phyloP scores from a whole-genome alignment of 495 filamentous ascomycete species.

The Podospora pseudocomata region DNA sequence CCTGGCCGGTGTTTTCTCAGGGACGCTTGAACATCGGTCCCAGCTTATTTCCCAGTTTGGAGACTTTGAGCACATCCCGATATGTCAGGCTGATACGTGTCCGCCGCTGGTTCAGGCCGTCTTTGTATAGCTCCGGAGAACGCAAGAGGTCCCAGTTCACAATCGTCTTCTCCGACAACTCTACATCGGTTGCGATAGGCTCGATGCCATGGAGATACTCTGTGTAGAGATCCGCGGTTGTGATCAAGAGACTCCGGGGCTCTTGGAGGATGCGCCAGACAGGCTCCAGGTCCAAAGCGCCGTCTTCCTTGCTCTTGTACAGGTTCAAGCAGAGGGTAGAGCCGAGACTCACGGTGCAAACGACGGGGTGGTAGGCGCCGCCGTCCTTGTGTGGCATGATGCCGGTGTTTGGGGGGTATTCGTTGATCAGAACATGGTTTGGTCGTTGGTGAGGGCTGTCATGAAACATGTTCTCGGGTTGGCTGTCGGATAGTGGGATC shows the following conservation, averaged over 20 bases:
- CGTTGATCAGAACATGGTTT: conserved; percentile 93
- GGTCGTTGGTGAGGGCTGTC: conserved; percentile 68
- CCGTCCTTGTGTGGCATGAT: conserved; percentile 98
- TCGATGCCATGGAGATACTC: conserved; percentile 75
- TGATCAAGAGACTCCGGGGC: conserved; percentile 75
- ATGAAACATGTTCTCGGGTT: conserved; percentile 54
- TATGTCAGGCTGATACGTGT: conserved; percentile 86
- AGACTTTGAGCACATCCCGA: conserved; percentile 86
- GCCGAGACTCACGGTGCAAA: conserved; percentile 85
- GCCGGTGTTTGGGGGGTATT: conserved; percentile 82
- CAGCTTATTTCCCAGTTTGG: conserved; percentile 65
- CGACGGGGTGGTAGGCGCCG: conserved; percentile 75
- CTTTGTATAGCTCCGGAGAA: conserved; percentile 51
- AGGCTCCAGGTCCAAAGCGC: conserved; percentile 43
- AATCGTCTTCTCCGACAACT: conserved; percentile 59
- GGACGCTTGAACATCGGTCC: conserved; percentile 49
- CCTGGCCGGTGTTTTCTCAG: not conserved
- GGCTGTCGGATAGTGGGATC: conserved; percentile 36
- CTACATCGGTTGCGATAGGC: conserved; percentile 55
- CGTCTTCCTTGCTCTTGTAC: conserved; percentile 59
- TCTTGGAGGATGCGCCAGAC: conserved; percentile 79
- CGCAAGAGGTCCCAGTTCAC: conserved; percentile 82
- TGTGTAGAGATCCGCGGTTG: conserved; percentile 62
- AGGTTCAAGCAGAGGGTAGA: conserved; percentile 74
- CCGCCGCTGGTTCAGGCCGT: conserved; percentile 57